A percentile compares a stretch with the other conserved stretches of the same genome.
These are phyloP conservation scores for Neurospora tetraspora DNA, from an alignment of 495 filamentous ascomycete species.

Conservation along the genomic window DNA sequence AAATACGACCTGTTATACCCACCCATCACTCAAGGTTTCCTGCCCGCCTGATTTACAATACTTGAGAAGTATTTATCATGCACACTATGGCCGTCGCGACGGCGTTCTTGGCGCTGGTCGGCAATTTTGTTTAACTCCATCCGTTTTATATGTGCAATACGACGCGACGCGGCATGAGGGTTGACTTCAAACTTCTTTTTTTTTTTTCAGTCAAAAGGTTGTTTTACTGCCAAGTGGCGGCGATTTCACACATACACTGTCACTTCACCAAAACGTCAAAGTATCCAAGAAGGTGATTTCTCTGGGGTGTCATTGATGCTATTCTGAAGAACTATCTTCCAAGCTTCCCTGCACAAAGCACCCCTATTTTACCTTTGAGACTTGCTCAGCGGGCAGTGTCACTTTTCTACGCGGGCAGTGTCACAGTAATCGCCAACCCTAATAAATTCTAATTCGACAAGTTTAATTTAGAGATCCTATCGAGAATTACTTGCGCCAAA, in stretches of 20 bases:
- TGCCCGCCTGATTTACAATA: neutral
- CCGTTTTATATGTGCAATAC: neutral
- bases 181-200: neutral
- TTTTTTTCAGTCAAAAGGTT: neutral
- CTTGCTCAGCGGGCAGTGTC: too few relatives aligned
- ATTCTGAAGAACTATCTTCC: neutral
- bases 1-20: neutral
- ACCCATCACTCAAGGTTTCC: neutral
- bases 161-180: neutral
- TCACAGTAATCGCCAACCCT: neutral
- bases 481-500: too few relatives aligned
- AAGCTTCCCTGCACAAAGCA: neutral
- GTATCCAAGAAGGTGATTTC: neutral
- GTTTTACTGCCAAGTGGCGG: neutral
- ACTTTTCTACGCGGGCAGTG: too few relatives aligned
- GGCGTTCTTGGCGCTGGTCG: neutral
- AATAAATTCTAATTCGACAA: too few relatives aligned
- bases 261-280: neutral
- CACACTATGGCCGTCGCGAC: neutral
- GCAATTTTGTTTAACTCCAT: neutral
- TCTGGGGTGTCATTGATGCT: neutral
- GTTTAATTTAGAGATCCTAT: too few relatives aligned
- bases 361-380: neutral
- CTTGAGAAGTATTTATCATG: neutral
- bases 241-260: neutral